Evolutionary conservation across 345 rosid genomes (phyloP), one percentile per base, ranked within the genome.

Genomic region (Xanthoceras sorbifolium): DNA sequence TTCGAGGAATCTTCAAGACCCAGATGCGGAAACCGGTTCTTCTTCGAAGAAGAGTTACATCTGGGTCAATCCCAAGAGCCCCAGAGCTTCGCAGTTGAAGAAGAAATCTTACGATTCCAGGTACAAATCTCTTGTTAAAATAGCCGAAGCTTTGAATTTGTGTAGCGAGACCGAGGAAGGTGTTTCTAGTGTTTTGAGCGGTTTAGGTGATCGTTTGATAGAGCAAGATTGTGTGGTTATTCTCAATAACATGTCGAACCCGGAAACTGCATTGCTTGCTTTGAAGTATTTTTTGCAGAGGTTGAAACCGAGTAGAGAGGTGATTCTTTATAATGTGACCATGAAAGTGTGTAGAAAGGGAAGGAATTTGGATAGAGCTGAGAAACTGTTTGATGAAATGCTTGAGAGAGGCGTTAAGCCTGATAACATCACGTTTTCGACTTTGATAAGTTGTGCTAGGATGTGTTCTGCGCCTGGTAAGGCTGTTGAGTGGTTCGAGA

Each of bases 401-500:
- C 82, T 90, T 64, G 85, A 81, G 72, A 88, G 86, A 77, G 93
- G 90, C 3, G 80, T 94, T n/a, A 79, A 81, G 71, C 97, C 97
- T 0, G 97, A 92, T 81, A 90, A 89, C 61, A 84, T 87, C 9
- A 91, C 98, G 8, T 92, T 92, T 78, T 86, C 91, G 0, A 94
- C 97, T 23, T 61, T 94, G 10, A 89, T 92, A 82, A 85, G 91
- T 75, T 93, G 97, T 73, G 91, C 97, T 42, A 90, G 92, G 84
- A 68, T 86, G 75, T 86, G 83, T 80, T 83, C 78, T 77, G 54
- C 83, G 71, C 93, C 96, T 25, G 62, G 64, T 5, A 90, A 84
- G 82, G 97, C 96, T 29, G 89, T 93, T 69, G 96, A 93, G 63
- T 95, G 92, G 99, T 93, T 92, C 52, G 93, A 95, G 91, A 93